Conservation (phyloP, 202 grass and related monocot genomes). For the Carex arenaria region DNA sequence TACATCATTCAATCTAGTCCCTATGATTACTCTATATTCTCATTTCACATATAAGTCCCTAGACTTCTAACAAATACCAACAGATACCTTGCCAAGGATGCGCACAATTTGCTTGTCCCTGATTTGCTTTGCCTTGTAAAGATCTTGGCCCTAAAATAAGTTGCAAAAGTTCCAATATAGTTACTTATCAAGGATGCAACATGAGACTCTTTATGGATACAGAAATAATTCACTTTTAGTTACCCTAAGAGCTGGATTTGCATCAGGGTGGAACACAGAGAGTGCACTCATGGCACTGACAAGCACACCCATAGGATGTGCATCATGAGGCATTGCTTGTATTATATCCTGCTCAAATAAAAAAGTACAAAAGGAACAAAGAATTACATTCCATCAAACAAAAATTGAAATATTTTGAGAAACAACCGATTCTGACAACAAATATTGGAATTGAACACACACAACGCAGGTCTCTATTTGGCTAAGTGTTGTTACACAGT, state of each 20-base stretch:
- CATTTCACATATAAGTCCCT: too few relatives aligned
- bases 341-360: slow-evolving; percentile 67
- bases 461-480: background rate
- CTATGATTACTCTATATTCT: too few relatives aligned
- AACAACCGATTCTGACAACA: background rate
- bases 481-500: background rate
- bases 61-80: too few relatives aligned
- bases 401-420: background rate
- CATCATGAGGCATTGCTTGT: slow-evolving; percentile 98
- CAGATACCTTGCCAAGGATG: slow-evolving; percentile 94
- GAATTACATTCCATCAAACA: background rate
- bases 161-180: background rate
- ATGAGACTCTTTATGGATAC: slow-evolving; percentile 1
- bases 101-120: slow-evolving; percentile 94
- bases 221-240: slow-evolving; percentile 15
- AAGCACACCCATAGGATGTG: slow-evolving; percentile 98
- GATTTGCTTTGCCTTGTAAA: slow-evolving; percentile 76
- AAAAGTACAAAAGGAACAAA: background rate
- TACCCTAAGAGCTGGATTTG: slow-evolving; percentile 97
- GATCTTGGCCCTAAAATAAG: slow-evolving; percentile 71
- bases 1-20: too few relatives aligned
- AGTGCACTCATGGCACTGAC: slow-evolving; percentile 88
- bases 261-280: slow-evolving; percentile 97
- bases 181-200: background rate
- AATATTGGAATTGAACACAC: background rate